Percentiles rank a stretch among this genome's conserved stretches.
Evolutionary conservation across 2,329 filamentous ascomycete species (phyloP).

Genomic region (Alternaria gaisen): DNA sequence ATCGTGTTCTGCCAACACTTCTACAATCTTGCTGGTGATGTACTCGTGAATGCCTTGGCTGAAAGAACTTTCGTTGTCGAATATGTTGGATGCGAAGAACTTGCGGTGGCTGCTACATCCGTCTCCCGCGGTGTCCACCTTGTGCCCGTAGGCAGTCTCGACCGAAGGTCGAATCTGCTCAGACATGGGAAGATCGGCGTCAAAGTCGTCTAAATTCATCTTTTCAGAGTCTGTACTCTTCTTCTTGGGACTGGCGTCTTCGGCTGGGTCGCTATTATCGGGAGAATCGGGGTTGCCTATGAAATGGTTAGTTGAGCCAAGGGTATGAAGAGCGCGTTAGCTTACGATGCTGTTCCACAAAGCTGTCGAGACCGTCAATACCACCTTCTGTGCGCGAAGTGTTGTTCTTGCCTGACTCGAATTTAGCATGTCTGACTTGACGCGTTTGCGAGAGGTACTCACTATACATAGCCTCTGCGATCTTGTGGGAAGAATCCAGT

Average conservation of each 20-base stretch:
- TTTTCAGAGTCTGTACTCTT: not conserved
- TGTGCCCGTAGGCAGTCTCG: not conserved
- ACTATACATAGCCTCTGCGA: not conserved
- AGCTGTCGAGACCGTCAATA: not conserved
- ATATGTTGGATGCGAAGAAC: conserved; percentile 6
- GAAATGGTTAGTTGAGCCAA: not conserved
- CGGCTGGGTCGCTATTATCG: not conserved
- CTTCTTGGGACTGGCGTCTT: not conserved
- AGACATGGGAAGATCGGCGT: not conserved
- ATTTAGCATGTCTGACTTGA: not conserved
- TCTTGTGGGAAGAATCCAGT: not conserved
- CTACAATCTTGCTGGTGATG: conserved; percentile 17
- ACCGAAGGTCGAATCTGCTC: not conserved
- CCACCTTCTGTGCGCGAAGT: not conserved
- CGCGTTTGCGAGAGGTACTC: not conserved
- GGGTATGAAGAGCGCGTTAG: not conserved
- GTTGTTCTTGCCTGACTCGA: not conserved
- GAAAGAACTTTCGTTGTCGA: conserved; percentile 1
- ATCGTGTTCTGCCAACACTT: not conserved
- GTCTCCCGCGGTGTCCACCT: not conserved
- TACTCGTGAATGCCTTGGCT: conserved; percentile 16
- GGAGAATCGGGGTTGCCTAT: not conserved
- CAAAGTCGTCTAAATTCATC: not conserved
- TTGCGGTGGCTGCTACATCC: not conserved
- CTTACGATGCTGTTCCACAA: not conserved